Conservation (phyloP, 2,329 filamentous ascomycete species). For the Cladophialophora immunda region DNA sequence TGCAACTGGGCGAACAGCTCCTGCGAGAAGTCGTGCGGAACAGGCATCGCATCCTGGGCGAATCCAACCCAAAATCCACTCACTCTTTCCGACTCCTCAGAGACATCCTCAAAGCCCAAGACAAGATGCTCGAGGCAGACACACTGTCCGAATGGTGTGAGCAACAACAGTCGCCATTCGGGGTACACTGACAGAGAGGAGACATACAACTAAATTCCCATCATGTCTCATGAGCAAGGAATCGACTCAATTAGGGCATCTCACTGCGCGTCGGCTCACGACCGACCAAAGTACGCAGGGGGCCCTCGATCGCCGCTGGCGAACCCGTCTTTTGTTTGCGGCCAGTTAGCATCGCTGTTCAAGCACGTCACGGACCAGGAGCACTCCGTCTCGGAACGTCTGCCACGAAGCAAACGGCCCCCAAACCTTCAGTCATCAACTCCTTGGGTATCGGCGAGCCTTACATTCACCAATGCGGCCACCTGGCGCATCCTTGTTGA, state of each 20-base stretch:
- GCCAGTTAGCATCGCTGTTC: background rate
- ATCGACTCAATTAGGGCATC: background rate
- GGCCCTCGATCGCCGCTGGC: conserved; percentile 7
- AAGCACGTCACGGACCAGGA: background rate
- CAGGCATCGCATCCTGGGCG: conserved; percentile 27
- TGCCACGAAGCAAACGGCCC: background rate
- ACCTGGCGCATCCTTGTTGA: conserved; percentile 10
- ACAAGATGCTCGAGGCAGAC: conserved; percentile 22
- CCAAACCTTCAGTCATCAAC: background rate
- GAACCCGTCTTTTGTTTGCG: conserved; percentile 4
- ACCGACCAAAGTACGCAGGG: conserved; percentile 6
- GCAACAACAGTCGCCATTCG: conserved; percentile 13
- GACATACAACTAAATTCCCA: conserved; percentile 16
- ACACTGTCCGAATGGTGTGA: conserved; percentile 29
- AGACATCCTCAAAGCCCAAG: conserved; percentile 26
- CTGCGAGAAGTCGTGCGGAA: conserved; percentile 31
- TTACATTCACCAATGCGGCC: conserved; percentile 9
- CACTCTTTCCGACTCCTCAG: conserved; percentile 29
- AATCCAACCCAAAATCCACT: conserved; percentile 29
- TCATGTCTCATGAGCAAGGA: conserved; percentile 1
- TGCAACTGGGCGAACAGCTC: conserved; percentile 28
- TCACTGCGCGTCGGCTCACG: background rate
- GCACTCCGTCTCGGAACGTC: background rate
- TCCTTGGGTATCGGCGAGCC: background rate
- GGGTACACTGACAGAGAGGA: conserved; percentile 3